These are phyloP conservation scores for Parietaria judaica DNA, from an alignment of 306 rosid genomes.

Conservation along the genomic window DNA sequence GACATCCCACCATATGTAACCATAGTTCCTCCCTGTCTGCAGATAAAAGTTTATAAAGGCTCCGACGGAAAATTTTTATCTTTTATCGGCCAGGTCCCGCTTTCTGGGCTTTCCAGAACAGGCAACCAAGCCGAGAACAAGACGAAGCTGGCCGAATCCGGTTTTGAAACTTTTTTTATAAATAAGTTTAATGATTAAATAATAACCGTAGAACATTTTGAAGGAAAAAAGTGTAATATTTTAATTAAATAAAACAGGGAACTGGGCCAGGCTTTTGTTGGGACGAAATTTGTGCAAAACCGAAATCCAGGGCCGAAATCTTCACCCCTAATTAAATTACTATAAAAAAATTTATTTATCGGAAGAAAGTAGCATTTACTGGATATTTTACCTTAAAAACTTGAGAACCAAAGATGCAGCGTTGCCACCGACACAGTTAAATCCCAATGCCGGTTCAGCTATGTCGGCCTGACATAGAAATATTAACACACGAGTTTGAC, in stretches of 20 bases:
- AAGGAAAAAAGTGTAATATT: too few species aligned
- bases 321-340: neutral
- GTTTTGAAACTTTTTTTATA: too few species aligned
- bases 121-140: too few species aligned
- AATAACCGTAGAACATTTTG: too few species aligned
- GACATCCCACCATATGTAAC: constrained; percentile 99
- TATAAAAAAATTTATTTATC: neutral
- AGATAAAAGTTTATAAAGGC: constrained; percentile 15
- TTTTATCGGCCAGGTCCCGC: too few species aligned
- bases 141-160: too few species aligned
- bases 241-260: too few species aligned
- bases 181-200: too few species aligned
- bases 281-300: neutral
- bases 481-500: too few species aligned
- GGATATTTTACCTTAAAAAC: constrained; percentile 60
- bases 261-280: too few species aligned
- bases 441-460: constrained; percentile 81
- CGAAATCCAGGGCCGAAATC: too few species aligned
- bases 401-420: constrained; percentile 84
- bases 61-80: neutral
- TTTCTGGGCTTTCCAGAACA: too few species aligned
- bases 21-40: constrained; percentile 78
- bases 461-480: constrained; percentile 35
- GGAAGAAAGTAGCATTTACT: neutral
- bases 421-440: constrained; percentile 91